A percentile compares a stretch with the other conserved stretches of the same genome.
phyloP scores from a whole-genome alignment of 2,329 filamentous ascomycete species.

The Penicillium sp. region DNA sequence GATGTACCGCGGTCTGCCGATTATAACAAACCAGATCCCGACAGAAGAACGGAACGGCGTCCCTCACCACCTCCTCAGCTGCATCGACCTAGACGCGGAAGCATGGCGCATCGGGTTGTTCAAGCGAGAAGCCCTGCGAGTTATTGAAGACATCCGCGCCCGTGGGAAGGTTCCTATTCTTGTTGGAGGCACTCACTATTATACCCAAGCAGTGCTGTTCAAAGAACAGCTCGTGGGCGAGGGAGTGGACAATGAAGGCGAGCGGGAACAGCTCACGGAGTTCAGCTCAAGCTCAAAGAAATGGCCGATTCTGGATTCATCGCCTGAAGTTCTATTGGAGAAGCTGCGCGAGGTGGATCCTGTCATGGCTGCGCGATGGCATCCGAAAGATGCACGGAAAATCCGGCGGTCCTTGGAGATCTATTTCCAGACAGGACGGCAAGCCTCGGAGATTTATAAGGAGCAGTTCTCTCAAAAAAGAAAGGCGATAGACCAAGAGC shows the following conservation, averaged over 20 bases:
- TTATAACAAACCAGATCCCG: slow-evolving; percentile 94
- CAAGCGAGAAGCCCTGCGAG: slow-evolving; percentile 62
- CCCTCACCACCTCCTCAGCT: slow-evolving; percentile 83
- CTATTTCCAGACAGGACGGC: slow-evolving; percentile 75
- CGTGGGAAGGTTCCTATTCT: slow-evolving; percentile 82
- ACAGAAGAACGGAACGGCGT: slow-evolving; percentile 71
- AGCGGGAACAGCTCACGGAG: slow-evolving; percentile 23
- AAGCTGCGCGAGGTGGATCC: slow-evolving; percentile 80
- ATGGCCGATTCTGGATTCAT: slow-evolving; percentile 69
- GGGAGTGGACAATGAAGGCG: slow-evolving; percentile 26
- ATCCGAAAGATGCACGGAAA: slow-evolving; percentile 87
- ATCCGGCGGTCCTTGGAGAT: slow-evolving; percentile 89
- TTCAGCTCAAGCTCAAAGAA: slow-evolving; percentile 35
- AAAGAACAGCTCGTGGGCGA: slow-evolving; percentile 62
- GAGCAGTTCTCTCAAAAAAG: slow-evolving; percentile 59
- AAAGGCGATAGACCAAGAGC: slow-evolving; percentile 22
- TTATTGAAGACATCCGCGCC: slow-evolving; percentile 73
- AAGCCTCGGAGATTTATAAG: slow-evolving; percentile 81
- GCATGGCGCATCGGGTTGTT: slow-evolving; percentile 83
- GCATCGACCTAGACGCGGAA: slow-evolving; percentile 70
- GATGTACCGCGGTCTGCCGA: slow-evolving; percentile 84
- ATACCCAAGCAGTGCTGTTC: slow-evolving; percentile 85
- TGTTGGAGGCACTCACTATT: slow-evolving; percentile 94
- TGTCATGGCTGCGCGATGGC: slow-evolving; percentile 85
- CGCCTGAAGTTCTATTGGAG: slow-evolving; percentile 68